Evolutionary conservation across 352 stramenopile genomes (phyloP).

Genomic region (Aphanomyces astaci): DNA sequence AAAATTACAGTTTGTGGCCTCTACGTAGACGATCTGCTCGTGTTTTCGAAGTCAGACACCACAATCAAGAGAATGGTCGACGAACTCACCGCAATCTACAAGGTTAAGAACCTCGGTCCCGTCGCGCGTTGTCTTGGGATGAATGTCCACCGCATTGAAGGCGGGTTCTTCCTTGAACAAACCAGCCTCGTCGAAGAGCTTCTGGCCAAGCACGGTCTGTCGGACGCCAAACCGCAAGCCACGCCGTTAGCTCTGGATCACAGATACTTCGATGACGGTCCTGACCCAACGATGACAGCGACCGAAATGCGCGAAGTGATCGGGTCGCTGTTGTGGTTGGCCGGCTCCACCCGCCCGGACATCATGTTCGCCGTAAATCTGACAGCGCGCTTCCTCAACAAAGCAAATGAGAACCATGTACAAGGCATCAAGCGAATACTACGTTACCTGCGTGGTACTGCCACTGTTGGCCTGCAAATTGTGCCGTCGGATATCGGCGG

Average conservation of each 20-base stretch:
- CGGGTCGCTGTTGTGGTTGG: slow-evolving; percentile 30
- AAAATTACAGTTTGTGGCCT: slow-evolving; percentile 20
- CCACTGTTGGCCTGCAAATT: not conserved
- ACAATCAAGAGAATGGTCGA: too few relatives aligned
- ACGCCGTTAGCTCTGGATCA: too few relatives aligned
- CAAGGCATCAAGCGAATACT: not conserved
- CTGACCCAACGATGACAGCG: not conserved
- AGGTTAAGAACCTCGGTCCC: slow-evolving; percentile 29
- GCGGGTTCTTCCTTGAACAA: slow-evolving; percentile 26
- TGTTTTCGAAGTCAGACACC: too few relatives aligned
- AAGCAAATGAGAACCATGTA: not conserved
- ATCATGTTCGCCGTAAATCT: slow-evolving; percentile 23
- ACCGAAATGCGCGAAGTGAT: slow-evolving; percentile 23
- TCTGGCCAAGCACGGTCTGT: slow-evolving; percentile 22
- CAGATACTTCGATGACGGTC: not conserved
- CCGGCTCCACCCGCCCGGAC: slow-evolving; percentile 28
- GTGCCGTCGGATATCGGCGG: not conserved
- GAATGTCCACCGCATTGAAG: slow-evolving; percentile 6
- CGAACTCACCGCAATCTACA: too few relatives aligned
- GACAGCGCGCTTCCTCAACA: not conserved
- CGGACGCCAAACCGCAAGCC: not conserved
- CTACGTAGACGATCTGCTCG: slow-evolving; percentile 34
- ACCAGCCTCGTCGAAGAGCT: slow-evolving; percentile 25
- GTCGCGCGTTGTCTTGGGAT: slow-evolving; percentile 31
- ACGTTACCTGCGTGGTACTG: not conserved